These are phyloP conservation scores for Biancaea sappan DNA, from an alignment of 306 rosid species.

Conservation along the genomic window DNA sequence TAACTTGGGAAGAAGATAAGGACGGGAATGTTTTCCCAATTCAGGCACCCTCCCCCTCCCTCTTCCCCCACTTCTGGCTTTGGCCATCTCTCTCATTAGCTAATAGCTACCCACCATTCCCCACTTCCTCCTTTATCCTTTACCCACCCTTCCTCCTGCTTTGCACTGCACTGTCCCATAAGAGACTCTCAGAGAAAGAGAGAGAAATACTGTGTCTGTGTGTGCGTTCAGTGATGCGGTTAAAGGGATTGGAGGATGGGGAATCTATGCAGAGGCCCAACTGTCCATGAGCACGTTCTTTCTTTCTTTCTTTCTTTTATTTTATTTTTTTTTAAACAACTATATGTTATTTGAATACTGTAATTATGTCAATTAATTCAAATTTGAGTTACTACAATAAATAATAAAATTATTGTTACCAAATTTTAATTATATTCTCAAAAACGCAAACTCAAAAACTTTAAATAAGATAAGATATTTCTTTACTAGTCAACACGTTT, in stretches of 20 bases:
- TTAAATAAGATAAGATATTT: no score
- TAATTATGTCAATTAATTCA: no score
- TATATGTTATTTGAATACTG: no score
- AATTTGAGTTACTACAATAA: no score
- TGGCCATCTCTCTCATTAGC: no score
- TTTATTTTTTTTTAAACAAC: no score
- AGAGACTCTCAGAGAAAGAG: neutral
- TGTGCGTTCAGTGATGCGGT: constrained; percentile 32
- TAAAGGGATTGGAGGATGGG: constrained; percentile 51
- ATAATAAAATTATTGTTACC: no score
- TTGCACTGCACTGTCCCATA: constrained; percentile 41
- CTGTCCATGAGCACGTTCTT: constrained; percentile 66
- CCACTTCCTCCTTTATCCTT: neutral
- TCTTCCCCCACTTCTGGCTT: neutral
- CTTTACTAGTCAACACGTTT: no score
- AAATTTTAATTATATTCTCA: no score
- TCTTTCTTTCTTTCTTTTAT: no score
- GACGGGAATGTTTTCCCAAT: constrained; percentile 30
- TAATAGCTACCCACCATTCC: neutral
- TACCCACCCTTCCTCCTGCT: no score
- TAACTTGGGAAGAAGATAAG: constrained; percentile 2
- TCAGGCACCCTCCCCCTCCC: constrained; percentile 24
- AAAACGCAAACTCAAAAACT: no score
- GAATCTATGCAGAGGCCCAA: constrained; percentile 60
- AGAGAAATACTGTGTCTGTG: constrained; percentile 20